Evolutionary conservation across 2,329 filamentous ascomycete genomes (phyloP).

Genomic region (Thermomyces lanuginosus): DNA sequence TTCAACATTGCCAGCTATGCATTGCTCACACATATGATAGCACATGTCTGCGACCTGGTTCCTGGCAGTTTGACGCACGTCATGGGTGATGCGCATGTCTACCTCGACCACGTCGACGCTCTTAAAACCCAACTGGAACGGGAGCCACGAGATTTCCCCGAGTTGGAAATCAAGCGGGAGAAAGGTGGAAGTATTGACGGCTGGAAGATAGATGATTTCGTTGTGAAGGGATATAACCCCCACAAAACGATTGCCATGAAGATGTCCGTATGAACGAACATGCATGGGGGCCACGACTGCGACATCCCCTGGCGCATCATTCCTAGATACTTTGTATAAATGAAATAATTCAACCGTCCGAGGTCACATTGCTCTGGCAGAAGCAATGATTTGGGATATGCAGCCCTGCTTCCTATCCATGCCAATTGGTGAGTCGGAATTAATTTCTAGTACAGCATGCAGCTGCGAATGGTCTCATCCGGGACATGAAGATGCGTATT

Average conservation of each 20-base stretch:
- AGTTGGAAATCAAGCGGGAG: constrained; percentile 53
- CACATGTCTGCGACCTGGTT: constrained; percentile 66
- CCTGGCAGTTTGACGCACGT: constrained; percentile 83
- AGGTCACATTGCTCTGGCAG: too few species aligned
- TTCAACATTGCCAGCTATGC: constrained; percentile 98
- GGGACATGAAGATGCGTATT: too few species aligned
- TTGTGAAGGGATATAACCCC: constrained; percentile 73
- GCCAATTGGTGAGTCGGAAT: too few species aligned
- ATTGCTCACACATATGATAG: constrained; percentile 85
- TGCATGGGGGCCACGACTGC: too few species aligned
- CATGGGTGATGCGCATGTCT: constrained; percentile 97
- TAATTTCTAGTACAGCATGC: too few species aligned
- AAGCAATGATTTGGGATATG: too few species aligned
- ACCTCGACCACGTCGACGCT: constrained; percentile 81
- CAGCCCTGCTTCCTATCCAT: too few species aligned
- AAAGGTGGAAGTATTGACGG: constrained; percentile 66
- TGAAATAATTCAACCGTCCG: too few species aligned
- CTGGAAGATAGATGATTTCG: constrained; percentile 78
- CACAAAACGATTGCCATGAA: constrained; percentile 94
- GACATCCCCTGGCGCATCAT: too few species aligned
- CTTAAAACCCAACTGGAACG: constrained; percentile 63
- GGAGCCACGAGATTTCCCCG: constrained; percentile 67
- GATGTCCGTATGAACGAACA: constrained; percentile 89
- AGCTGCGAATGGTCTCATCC: too few species aligned
- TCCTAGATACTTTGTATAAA: too few species aligned